These are phyloP conservation scores for Chiua virens DNA, from an alignment of 768 basidiomycete genomes.

Conservation along the genomic window DNA sequence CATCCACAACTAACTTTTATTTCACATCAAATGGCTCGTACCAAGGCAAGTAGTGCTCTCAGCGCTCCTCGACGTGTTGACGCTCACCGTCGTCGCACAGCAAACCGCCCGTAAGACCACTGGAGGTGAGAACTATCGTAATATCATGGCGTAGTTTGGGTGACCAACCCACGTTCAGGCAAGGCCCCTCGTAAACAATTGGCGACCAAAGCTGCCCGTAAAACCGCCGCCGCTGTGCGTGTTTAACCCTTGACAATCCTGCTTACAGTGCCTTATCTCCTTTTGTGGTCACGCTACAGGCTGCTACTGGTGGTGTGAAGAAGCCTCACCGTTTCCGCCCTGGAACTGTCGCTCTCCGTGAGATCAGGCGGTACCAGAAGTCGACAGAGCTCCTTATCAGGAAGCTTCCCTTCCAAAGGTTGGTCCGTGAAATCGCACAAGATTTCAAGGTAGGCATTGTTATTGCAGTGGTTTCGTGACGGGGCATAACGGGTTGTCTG, in stretches of 20 bases:
- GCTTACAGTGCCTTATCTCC: slow-evolving; percentile 3
- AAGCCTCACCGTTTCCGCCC: slow-evolving; percentile 98
- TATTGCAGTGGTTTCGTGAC: not conserved
- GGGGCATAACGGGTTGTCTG: not conserved
- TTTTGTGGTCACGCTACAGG: slow-evolving; percentile 34
- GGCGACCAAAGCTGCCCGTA: slow-evolving; percentile 93
- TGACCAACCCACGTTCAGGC: slow-evolving; percentile 45
- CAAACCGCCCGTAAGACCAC: slow-evolving; percentile 99
- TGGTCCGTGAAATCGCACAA: slow-evolving; percentile 96
- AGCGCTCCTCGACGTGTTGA: not conserved
- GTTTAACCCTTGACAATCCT: slow-evolving; percentile 2
- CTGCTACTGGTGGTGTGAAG: slow-evolving; percentile 96
- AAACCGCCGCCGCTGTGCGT: slow-evolving; percentile 72
- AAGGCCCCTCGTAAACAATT: slow-evolving; percentile 93
- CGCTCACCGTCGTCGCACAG: too few species aligned
- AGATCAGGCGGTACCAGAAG: slow-evolving; percentile 98
- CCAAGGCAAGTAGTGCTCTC: slow-evolving; percentile 56
- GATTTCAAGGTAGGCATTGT: slow-evolving; percentile 77
- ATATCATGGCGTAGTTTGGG: slow-evolving; percentile 15
- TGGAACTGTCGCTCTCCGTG: slow-evolving; percentile 98
- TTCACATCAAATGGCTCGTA: slow-evolving; percentile 73
- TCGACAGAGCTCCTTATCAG: slow-evolving; percentile 98
- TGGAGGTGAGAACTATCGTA: slow-evolving; percentile 64
- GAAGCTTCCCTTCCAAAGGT: slow-evolving; percentile 99
- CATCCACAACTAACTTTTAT: slow-evolving; percentile 1